Conservation (phyloP, 1,284 basidiomycete genomes). For the Puccinia sorghi region DNA sequence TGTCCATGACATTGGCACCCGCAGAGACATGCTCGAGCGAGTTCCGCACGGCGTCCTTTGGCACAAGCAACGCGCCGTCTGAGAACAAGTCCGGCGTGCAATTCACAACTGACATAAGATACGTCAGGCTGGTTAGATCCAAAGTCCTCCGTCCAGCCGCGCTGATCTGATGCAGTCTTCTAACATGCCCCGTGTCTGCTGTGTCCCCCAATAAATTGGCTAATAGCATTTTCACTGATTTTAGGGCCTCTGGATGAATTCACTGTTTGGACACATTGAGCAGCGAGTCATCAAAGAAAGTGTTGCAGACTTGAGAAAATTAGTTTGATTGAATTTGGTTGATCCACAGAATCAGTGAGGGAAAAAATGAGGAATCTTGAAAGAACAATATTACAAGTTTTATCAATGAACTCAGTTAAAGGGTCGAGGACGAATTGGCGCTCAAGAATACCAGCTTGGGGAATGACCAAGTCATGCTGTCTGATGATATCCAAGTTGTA, state of each 20-base stretch:
- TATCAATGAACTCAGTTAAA: constrained; percentile 65
- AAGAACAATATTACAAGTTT: background rate
- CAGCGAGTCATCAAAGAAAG: background rate
- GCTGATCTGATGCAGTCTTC: constrained; percentile 60
- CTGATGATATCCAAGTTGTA: constrained; percentile 71
- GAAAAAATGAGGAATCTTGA: background rate
- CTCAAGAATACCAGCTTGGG: constrained; percentile 78
- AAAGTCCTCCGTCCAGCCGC: constrained; percentile 56
- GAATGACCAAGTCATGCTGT: constrained; percentile 70
- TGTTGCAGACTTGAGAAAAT: background rate
- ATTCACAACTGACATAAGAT: constrained; percentile 92
- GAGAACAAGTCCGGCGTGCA: constrained; percentile 97
- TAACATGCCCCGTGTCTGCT: background rate
- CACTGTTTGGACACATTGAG: constrained; percentile 14
- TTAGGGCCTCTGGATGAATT: constrained; percentile 18
- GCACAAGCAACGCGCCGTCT: constrained; percentile 68
- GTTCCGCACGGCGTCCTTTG: constrained; percentile 9
- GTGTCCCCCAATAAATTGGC: background rate
- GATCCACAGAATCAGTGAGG: background rate
- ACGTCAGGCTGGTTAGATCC: constrained; percentile 61
- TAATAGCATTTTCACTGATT: background rate
- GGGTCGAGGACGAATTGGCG: constrained; percentile 90
- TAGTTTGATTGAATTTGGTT: background rate
- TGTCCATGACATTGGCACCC: constrained; percentile 79
- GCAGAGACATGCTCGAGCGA: constrained; percentile 56